Base-by-base conservation (phyloP, 306 rosid genomes). In the Senna tora region DNA sequence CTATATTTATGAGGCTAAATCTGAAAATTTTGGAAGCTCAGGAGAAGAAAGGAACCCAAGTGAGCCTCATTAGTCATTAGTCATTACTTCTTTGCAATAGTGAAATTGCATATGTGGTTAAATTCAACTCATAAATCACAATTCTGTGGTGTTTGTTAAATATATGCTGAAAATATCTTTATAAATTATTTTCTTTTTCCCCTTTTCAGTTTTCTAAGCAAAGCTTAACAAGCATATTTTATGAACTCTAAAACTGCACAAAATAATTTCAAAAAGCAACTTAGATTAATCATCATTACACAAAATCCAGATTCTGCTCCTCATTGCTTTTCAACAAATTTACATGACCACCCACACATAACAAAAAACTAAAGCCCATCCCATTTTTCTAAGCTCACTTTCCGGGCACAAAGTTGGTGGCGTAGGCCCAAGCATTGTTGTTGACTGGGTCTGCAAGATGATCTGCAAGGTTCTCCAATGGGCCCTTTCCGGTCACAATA, bases 361-460 rank as follows among this genome's bases (percentile, higher is more conserved):
- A 36, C 3, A 5, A 5, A 36, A 6, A 60, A 5, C 4, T 1
- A 9, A 34, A 34, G 12, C 41, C 16, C 42, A 15, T 25, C 28
- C 36, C 12, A 22, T 12, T 45, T 16, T 8, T 16, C 65, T 59
- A 55, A 25, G 28, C 63, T 81, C 79, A 87, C 83, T 87, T 85
- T 58, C 92, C 87, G 4, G 92, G 91, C n/a, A 77, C 91, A 46
- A 87, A 87, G 88, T 87, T 84, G 4, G 91, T 87, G 71, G 91
- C 91, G n/a, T 68, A 84, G 6, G 91, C 78, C 91, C 88, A 85
- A 6, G 91, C 91, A 5, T 86, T 86, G 86, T 84, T 86, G 91
- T 78, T 86, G 17, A 86, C 91, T 0, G 91, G 88, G 72, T 86
- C 91, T 6, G 88, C 84, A 71, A 86, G 83, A 75, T 86, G 91